Evolutionary conservation across 768 basidiomycete genomes (phyloP), one percentile per base, ranked within the genome.

Genomic region (Psilocybe tampanensis): DNA sequence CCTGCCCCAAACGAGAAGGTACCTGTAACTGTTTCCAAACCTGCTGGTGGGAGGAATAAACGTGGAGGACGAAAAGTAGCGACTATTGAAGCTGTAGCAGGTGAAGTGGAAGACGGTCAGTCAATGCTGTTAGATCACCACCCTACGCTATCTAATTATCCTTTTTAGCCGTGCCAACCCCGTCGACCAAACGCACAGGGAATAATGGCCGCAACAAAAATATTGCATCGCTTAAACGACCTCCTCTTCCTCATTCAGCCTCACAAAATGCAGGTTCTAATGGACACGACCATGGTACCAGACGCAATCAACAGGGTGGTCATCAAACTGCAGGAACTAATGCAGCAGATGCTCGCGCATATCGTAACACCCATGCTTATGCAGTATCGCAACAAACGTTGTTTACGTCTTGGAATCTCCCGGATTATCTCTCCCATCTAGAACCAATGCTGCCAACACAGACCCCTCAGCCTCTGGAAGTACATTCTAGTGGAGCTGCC

Each of bases 351-450:
- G 80, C 86, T 52, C 82, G 87, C 57, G 84, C 88, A 56, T 90
- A 90, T 70, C 87, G 85, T 65, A 88, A 87, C 73, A 85, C 88
- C 59, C 90, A 91, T 79, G 88, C 86, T 21, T 90, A 89, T 68
- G 88, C 82, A 44, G 84, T 90, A 50, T 86, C 88, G 12, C 90
- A 91, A 65, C 89, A 91, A 67, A 84, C 88, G 29, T 75, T 91
- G 8, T 84, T 85, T 73, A 92, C 90, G 33, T 88, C 90, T 49
- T 98, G 95, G 95, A 85, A 86, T 55, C 77, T 98, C 47, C 95
- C 95, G 7, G 95, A 98, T 75, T 95, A 97, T 73, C 82, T 98
- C 44, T 84, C 89, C 0, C 92, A 95, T 68, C 86, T 96, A 60
- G 84, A 89, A 62, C 83, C 85, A 64, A 89, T 95, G 73, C 78